These are phyloP conservation scores for Boletellus emodensis DNA, from an alignment of 768 basidiomycete species.

Conservation along the genomic window DNA sequence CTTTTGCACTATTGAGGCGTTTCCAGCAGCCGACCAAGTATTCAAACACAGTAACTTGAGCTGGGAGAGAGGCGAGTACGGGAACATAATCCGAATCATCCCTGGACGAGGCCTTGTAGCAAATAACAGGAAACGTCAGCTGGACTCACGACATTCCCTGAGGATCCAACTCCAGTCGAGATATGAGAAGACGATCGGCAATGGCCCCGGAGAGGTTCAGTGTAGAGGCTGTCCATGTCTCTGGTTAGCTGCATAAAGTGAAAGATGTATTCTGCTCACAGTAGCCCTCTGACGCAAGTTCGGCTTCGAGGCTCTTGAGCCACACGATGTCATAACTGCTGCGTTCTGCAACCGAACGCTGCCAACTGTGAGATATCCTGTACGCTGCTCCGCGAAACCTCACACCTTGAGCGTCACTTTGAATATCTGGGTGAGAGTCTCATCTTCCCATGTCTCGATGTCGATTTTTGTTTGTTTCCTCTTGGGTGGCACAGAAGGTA, in stretches of 20 bases:
- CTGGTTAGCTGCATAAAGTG: not conserved
- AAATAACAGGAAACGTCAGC: constrained; percentile 3
- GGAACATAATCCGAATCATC: constrained; percentile 73
- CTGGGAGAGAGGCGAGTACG: constrained; percentile 72
- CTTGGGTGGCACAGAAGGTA: constrained; percentile 39
- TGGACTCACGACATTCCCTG: constrained; percentile 59
- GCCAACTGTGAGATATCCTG: constrained; percentile 11
- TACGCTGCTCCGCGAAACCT: not conserved
- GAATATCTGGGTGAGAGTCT: constrained; percentile 62
- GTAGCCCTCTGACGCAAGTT: constrained; percentile 59
- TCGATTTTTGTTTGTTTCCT: constrained; percentile 55
- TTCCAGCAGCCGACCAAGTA: constrained; percentile 93
- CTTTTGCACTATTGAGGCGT: constrained; percentile 58
- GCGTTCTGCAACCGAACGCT: constrained; percentile 58
- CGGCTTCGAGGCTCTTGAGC: constrained; percentile 72
- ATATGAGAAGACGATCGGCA: constrained; percentile 76
- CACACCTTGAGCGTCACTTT: constrained; percentile 78
- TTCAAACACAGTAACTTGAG: constrained; percentile 78
- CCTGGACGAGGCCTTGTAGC: constrained; percentile 32
- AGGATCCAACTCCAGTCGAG: constrained; percentile 78
- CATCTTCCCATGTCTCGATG: constrained; percentile 67
- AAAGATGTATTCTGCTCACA: constrained; percentile 27
- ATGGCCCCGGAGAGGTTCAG: constrained; percentile 52
- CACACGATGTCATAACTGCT: constrained; percentile 71
- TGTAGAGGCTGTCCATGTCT: constrained; percentile 29